Base-by-base conservation (phyloP, 2,329 filamentous ascomycete species). In the Ophiostoma sp. region DNA sequence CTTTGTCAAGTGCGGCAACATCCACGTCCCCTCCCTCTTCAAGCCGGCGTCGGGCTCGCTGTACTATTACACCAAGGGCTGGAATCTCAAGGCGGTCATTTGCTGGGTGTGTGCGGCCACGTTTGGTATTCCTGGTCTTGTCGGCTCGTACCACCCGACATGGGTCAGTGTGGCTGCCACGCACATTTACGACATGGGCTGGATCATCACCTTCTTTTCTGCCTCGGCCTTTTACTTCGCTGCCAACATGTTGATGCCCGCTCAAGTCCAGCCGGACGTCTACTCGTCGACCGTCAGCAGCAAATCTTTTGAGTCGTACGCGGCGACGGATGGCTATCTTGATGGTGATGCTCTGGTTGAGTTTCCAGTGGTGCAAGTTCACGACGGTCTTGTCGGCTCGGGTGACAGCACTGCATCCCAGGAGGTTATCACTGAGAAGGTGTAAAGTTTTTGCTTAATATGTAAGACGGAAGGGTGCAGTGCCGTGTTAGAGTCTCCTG, bases 241-340 rank as follows among this genome's bases (percentile, higher is more conserved):
- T 0, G 73, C 83, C 7, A 83, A 81, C 76, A 72, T 73, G 31
- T 55, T 82, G 17, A 81, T 81, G 79, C 81, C 82, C 19, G 82
- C 81, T 2, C 50, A 75, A 17, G 73, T 72, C 5, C 15, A 57
- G 2, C 73, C 70, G 6, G 66, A 42, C n/a, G 73, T 59, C 12
- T 72, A 74, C 59, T 59, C 70, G 1, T 33, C 12, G 3, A 25
- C 48, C 2, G 66, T 57, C n/a, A 48, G 48, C 22, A 61, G 68
- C 36, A 66, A 48, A 12, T 8, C n/a, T 5, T 74, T 59, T 25
- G 73, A 74, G 42, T 19, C 36, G 22, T 72, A 69, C 15, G 71
- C 66, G 1, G 25, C 25, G 2, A 71, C 70, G 0, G 73, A 74
- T n/a, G 73, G 68, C 7, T 72, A 71, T 33, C 36, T 73, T 0